Percentiles rank a stretch among this genome's conserved stretches.
Conservation (phyloP, 192 early-diverging fungal genomes). For the Coemansia sp. region DNA sequence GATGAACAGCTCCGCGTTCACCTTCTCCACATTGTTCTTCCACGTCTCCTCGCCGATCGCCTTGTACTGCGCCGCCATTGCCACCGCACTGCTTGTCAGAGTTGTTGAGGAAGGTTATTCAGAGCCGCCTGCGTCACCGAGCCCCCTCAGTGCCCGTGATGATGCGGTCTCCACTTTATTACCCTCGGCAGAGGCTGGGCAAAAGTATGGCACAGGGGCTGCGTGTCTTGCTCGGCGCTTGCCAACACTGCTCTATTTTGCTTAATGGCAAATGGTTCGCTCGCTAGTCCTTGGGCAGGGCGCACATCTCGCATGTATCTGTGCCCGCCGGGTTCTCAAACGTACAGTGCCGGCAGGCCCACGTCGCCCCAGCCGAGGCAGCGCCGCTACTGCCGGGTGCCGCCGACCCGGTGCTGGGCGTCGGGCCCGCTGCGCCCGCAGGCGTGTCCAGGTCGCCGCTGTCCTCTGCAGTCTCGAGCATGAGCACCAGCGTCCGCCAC, state of each 20-base stretch:
- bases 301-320: constrained; percentile 44
- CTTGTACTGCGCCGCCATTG: constrained; percentile 67
- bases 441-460: constrained; percentile 15
- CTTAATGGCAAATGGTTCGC: no score
- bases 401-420: neutral
- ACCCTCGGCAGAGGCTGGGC: no score
- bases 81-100: neutral
- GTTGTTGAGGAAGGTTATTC: no score
- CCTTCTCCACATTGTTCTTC: constrained; percentile 92
- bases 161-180: no score
- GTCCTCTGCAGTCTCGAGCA: constrained; percentile 30
- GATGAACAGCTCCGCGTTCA: constrained; percentile 94
- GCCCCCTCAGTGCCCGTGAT: no score
- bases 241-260: no score
- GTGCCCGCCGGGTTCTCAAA: constrained; percentile 21
- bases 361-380: neutral
- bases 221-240: no score
- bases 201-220: no score
- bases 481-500: constrained; percentile 40
- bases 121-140: no score
- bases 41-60: constrained; percentile 90
- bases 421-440: neutral
- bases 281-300: constrained; percentile 22
- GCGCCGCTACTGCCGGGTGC: neutral
- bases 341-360: constrained; percentile 46